Percentiles rank a stretch among this genome's conserved stretches.
These are phyloP conservation scores for Globisporangium sylvaticum DNA, from an alignment of 352 stramenopile species.

Conservation along the genomic window DNA sequence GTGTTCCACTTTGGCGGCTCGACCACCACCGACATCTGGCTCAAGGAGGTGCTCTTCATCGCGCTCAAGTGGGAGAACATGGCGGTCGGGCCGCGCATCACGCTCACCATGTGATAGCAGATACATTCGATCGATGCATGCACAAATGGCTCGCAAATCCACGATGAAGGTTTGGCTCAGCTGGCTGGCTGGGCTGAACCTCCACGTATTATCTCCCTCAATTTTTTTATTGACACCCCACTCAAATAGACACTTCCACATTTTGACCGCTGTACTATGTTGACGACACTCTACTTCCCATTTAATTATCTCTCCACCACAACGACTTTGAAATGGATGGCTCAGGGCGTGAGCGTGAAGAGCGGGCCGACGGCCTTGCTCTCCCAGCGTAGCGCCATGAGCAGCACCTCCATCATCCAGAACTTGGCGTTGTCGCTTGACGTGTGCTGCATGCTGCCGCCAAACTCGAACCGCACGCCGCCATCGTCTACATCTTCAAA, in stretches of 20 bases:
- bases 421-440: conserved; percentile 17
- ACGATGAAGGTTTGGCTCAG: not conserved
- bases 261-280: not conserved
- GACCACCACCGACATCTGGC: conserved; percentile 47
- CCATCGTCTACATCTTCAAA: conserved; percentile 12
- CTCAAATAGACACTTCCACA: not conserved
- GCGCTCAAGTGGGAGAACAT: conserved; percentile 62
- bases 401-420: conserved; percentile 20
- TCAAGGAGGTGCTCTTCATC: conserved; percentile 67
- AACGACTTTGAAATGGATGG: not conserved
- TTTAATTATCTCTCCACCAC: too few species aligned
- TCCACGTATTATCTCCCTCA: not conserved
- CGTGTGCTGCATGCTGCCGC: conserved; percentile 16
- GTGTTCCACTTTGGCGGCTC: conserved; percentile 61
- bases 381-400: conserved; percentile 18
- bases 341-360: conserved; percentile 11
- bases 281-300: too few species aligned
- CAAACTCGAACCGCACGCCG: conserved; percentile 18
- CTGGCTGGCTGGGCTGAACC: not conserved
- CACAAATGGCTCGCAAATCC: not conserved
- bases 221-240: not conserved
- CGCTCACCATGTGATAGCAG: conserved; percentile 9
- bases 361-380: conserved; percentile 9
- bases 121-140: not conserved
- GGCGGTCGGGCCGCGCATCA: conserved; percentile 38